Evolutionary conservation across 2,329 filamentous ascomycete species (phyloP).

Genomic region (Catunica adiposa): DNA sequence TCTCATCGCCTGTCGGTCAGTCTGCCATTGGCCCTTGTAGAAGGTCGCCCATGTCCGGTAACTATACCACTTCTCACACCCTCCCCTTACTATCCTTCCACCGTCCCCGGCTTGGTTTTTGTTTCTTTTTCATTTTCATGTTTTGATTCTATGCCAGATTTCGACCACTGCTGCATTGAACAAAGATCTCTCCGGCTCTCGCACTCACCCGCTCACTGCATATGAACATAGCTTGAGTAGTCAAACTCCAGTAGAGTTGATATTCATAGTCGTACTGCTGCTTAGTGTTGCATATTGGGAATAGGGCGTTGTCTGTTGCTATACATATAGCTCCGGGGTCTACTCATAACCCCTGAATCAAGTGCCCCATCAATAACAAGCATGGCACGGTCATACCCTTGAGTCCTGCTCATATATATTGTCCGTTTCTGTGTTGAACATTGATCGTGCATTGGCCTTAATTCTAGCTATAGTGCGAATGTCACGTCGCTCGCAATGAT

Average conservation of each 20-base stretch:
- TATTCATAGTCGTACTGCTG: neutral
- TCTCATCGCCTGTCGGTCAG: neutral
- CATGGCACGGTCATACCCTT: constrained; percentile 11
- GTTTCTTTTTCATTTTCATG: no score
- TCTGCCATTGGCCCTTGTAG: neutral
- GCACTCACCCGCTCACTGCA: neutral
- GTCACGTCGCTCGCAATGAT: neutral
- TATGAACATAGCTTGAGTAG: neutral
- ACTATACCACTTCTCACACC: no score
- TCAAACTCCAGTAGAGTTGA: neutral
- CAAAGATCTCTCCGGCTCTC: no score
- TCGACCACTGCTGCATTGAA: no score
- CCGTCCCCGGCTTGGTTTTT: no score
- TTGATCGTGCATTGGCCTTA: neutral
- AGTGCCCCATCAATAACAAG: constrained; percentile 7
- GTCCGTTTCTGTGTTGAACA: neutral
- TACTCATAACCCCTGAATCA: constrained; percentile 4
- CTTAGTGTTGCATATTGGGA: neutral
- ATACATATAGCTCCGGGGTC: neutral
- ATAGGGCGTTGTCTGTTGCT: no score
- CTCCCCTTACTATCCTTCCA: no score
- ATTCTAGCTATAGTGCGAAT: neutral
- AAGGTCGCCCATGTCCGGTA: no score
- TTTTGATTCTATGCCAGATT: no score
- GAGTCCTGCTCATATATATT: constrained; percentile 1